Evolutionary conservation across 345 rosid species (phyloP), one percentile per base, ranked within the genome.

Genomic region (Sisymbrium irio): DNA sequence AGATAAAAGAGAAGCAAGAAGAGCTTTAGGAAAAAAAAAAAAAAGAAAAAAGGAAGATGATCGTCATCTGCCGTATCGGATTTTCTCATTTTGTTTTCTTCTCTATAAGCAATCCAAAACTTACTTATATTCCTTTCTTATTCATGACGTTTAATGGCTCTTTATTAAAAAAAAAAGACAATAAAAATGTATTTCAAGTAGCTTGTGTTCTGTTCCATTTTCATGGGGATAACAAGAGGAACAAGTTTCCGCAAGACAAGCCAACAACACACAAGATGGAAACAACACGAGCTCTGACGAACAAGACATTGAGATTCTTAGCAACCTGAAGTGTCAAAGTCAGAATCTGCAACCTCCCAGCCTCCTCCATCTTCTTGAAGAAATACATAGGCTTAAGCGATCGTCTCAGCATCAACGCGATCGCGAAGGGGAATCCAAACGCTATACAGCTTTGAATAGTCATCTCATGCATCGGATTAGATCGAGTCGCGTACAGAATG

Each of bases 331-430:
- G 91, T 0, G 87, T 79, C 47, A 89, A 78, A 13, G 97, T 91
- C 12, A 94, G 81, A 75, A 94, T 88, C 88, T 94, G 97, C 72
- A 94, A 56, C 83, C 98, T 85, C 3, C 97, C 97, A 41, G 64
- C 74, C 78, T 92, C 92, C 81, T 92, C 98, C 96, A 88, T 94
- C 83, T 88, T 91, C 81, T 82, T 89, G 73, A 91, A 85, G 83
- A 95, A 92, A 74, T 78, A 76, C 87, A 95, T 92, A 2, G 93
- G 89, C 85, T 90, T 92, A 83, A 92, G 54, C 6, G 90, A 87
- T 28, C 85, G 85, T 75, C 99, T 84, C 76, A 95, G 6, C 92
- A 92, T 75, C 66, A 95, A 82, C 4, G 97, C 97, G 82, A 92
- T 28, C 0, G 96, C 78, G 42, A 92, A 92, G 0, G 97, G 97